These are phyloP conservation scores for Vaccinium vitisidaea DNA, from an alignment of 148 eudicot species.

Conservation along the genomic window DNA sequence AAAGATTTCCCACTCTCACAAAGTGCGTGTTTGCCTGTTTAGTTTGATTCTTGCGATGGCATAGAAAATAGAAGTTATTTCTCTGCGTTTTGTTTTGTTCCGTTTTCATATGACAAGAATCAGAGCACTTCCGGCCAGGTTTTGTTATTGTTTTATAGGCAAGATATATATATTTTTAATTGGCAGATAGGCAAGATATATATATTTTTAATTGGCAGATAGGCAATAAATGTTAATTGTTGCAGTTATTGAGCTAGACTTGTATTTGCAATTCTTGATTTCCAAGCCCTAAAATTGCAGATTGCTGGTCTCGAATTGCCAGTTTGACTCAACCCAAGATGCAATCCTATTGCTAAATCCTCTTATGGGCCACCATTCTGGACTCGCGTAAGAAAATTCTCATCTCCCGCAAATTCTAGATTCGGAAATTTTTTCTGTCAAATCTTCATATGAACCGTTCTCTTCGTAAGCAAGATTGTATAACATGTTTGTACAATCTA, in stretches of 20 bases:
- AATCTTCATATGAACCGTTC: background rate
- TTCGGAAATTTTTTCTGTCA: background rate
- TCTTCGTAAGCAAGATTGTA: background rate
- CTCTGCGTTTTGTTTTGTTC: background rate
- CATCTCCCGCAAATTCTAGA: background rate
- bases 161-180: too few relatives aligned
- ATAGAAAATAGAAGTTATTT: background rate
- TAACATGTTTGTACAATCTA: background rate
- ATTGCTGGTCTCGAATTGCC: too few relatives aligned
- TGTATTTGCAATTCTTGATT: background rate
- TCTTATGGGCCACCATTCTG: background rate
- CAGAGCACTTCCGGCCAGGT: background rate
- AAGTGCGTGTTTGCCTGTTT: background rate
- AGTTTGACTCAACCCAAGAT: too few relatives aligned
- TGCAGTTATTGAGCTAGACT: too few relatives aligned
- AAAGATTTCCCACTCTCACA: background rate
- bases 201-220: too few relatives aligned
- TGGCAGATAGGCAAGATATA: too few relatives aligned
- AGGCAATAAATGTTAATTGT: too few relatives aligned
- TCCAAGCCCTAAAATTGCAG: background rate
- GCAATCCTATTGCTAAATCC: background rate
- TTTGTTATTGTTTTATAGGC: too few relatives aligned
- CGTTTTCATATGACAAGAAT: background rate
- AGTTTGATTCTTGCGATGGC: background rate
- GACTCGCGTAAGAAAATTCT: background rate